These are phyloP conservation scores for Kluyveromyces siamensis DNA, from an alignment of 805 yeast species.

Conservation along the genomic window DNA sequence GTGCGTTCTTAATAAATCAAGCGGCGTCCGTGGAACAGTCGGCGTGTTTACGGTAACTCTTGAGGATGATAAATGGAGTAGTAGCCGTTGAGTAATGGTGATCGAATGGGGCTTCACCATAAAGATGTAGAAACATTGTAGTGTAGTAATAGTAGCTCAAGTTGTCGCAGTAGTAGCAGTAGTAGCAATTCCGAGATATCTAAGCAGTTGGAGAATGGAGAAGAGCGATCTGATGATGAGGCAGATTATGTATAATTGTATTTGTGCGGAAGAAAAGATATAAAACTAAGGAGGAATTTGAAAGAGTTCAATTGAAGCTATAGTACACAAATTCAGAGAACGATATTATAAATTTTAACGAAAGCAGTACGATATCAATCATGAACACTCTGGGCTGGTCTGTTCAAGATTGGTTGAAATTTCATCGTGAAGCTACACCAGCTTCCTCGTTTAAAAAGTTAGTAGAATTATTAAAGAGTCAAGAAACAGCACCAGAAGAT, in stretches of 20 bases:
- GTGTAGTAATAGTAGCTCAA: neutral
- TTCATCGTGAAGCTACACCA: conserved; percentile 55
- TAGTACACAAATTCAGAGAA: too few species aligned
- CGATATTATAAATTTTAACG: neutral
- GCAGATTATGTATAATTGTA: neutral
- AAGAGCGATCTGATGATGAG: neutral
- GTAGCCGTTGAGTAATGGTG: neutral
- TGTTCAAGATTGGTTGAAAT: conserved; percentile 63
- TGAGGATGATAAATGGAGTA: too few species aligned
- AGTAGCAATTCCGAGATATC: neutral
- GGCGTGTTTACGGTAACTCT: too few species aligned
- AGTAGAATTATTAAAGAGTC: conserved; percentile 36
- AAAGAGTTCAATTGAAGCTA: neutral
- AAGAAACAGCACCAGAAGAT: conserved; percentile 41
- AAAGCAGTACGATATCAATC: neutral
- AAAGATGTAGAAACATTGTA: too few species aligned
- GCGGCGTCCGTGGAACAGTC: too few species aligned
- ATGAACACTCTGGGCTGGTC: conserved; percentile 60
- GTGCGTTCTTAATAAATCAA: too few species aligned
- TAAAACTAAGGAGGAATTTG: neutral
- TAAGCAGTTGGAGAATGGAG: neutral
- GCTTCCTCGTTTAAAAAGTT: conserved; percentile 49
- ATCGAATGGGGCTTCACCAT: neutral
- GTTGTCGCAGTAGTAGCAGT: neutral
- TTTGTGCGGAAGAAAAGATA: neutral